Conservation (phyloP, 2,329 filamentous ascomycete genomes). For the Colletotrichum brevisporum region DNA sequence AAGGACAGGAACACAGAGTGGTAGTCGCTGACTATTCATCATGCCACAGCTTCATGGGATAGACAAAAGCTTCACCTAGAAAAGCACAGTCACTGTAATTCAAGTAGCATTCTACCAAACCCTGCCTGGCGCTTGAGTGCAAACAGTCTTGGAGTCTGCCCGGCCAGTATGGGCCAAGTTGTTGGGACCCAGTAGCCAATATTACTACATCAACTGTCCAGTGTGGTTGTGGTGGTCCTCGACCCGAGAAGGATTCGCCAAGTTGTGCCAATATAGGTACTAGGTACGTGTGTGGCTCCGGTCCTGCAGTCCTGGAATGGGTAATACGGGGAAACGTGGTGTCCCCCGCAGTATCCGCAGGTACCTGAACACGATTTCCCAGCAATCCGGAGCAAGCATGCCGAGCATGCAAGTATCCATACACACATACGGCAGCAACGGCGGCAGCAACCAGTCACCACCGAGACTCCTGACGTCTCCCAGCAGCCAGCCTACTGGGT, state of each 20-base stretch:
- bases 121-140: not conserved
- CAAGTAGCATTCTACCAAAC: not conserved
- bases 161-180: not conserved
- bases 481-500: not conserved
- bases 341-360: slow-evolving; percentile 9
- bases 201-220: not conserved
- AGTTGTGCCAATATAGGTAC: slow-evolving; percentile 5
- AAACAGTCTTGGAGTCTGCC: not conserved
- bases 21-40: not conserved
- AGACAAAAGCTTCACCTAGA: slow-evolving; percentile 28
- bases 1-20: slow-evolving; percentile 2
- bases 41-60: slow-evolving; percentile 11
- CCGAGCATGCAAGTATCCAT: not conserved
- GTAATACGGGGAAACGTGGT: not conserved
- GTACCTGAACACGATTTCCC: not conserved
- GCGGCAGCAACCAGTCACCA: too few relatives aligned
- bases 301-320: not conserved
- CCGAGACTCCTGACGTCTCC: not conserved
- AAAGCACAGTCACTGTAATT: slow-evolving; percentile 2
- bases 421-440: not conserved
- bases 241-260: slow-evolving; percentile 21
- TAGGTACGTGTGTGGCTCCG: slow-evolving; percentile 28
- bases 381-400: slow-evolving; percentile 8
- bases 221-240: not conserved
- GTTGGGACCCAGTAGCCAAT: not conserved